Base-by-base conservation (phyloP, 495 filamentous ascomycete genomes). In the Aspergillus nanangensis region DNA sequence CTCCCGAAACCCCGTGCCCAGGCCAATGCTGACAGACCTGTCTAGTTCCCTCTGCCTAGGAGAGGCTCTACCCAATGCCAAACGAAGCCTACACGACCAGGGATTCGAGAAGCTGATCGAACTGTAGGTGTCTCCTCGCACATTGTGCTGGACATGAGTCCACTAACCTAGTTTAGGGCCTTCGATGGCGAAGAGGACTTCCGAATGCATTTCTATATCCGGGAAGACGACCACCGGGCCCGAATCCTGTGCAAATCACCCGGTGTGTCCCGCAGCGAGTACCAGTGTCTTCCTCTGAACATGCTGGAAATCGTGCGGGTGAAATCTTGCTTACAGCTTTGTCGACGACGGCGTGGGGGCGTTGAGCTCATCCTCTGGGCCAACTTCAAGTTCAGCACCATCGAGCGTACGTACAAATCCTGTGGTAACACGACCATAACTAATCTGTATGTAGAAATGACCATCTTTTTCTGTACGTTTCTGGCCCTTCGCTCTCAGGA, bases 401-500 rank as follows among this genome's bases (percentile, higher is more conserved):
- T 80, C 41, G 81, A 84, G 60, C 62, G 81, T 81, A 60, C 37
- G 76, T 65, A 10, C 19, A 4, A 3, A 8, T 32, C 17, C 31
- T 19, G 10, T 18, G 29, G 9, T 38, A 8, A 5, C 22, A 29
- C 25, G 5, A n/a, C 25, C 7, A 7, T 41, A 24, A 3, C 24
- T 50, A 10, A 42, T 10, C 5, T 34, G 13, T 35, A 42, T 31
- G 45, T 23, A 82, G 80, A 67, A 47, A 81, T 95, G 80, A 86
- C 90, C 10, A 67, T 88, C 1, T 93, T 95, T 60, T 87, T 85
- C 61, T 84, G 79, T 62, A 80, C 83, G 0, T 87, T 92, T 53
- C 64, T 87, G 20, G 82, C 85, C 0, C 74, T 95, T 45, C 88
- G 88, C 56, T 75, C 79, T 11, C 79, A 87, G 38, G 87, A 88